A percentile compares a stretch with the other conserved stretches of the same genome.
Evolutionary conservation across 73 alveolate species (phyloP).

Genomic region (Tetrahymena elliotti): DNA sequence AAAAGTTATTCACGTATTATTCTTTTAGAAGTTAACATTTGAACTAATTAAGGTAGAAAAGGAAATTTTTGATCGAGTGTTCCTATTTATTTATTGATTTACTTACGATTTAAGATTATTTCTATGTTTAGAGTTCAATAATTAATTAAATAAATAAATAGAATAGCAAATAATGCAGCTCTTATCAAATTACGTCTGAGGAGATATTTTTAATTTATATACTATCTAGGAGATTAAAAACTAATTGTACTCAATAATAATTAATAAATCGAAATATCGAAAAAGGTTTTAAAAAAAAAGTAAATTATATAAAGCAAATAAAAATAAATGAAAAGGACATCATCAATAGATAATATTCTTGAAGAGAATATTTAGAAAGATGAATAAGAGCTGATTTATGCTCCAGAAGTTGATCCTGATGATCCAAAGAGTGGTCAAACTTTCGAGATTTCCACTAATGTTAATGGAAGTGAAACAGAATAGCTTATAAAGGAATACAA

Average conservation of each 20-base stretch:
- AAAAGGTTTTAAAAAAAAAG: neutral
- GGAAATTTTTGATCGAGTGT: neutral
- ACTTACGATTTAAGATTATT: neutral
- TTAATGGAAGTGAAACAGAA: neutral
- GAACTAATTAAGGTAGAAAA: neutral
- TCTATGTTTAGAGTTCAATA: neutral
- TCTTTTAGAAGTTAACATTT: neutral
- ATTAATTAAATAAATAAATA: too few species aligned
- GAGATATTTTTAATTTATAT: neutral
- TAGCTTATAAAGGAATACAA: neutral
- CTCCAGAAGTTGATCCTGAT: neutral
- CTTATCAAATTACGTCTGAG: neutral
- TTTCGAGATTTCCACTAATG: neutral
- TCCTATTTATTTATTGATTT: neutral
- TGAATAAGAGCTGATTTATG: neutral
- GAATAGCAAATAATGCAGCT: neutral
- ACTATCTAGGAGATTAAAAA: neutral
- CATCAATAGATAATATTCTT: neutral
- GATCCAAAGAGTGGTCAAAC: neutral
- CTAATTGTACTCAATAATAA: neutral
- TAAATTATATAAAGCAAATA: neutral
- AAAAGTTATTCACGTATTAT: neutral
- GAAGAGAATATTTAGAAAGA: neutral
- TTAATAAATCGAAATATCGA: neutral
- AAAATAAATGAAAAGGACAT: neutral